A percentile compares a stretch with the other conserved stretches of the same genome.
Conservation (phyloP, 2,329 filamentous ascomycete species). For the Alternaria sp. region DNA sequence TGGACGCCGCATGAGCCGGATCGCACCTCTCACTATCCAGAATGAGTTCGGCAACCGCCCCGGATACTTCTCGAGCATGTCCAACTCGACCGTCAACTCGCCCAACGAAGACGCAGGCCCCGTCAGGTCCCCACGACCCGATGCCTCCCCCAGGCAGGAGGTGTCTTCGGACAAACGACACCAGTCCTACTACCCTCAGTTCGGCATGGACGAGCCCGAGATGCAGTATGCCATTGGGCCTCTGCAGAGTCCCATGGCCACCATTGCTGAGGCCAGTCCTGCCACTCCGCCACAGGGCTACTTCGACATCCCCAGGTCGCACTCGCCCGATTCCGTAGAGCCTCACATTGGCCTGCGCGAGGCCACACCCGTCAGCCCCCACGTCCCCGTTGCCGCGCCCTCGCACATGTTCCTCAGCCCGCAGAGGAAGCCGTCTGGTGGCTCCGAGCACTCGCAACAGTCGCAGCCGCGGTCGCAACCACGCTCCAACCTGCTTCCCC, state of each 20-base stretch:
- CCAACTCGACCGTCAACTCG: slow-evolving; percentile 62
- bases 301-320: slow-evolving; percentile 57
- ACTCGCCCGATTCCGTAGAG: slow-evolving; percentile 57
- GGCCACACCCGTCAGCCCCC: slow-evolving; percentile 53
- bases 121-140: slow-evolving; percentile 35
- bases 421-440: slow-evolving; percentile 53
- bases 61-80: slow-evolving; percentile 81
- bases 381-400: slow-evolving; percentile 40
- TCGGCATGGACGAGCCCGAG: slow-evolving; percentile 45
- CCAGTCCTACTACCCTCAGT: slow-evolving; percentile 49
- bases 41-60: slow-evolving; percentile 82
- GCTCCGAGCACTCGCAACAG: slow-evolving; percentile 35
- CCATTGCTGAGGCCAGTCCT: slow-evolving; percentile 47
- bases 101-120: slow-evolving; percentile 59
- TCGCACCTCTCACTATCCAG: slow-evolving; percentile 83
- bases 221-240: slow-evolving; percentile 34
- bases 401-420: slow-evolving; percentile 47
- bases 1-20: slow-evolving; percentile 82
- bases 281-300: slow-evolving; percentile 48
- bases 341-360: slow-evolving; percentile 53
- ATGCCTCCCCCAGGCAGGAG: slow-evolving; percentile 41
- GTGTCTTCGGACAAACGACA: slow-evolving; percentile 39
- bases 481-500: slow-evolving; percentile 49
- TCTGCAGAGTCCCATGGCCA: slow-evolving; percentile 44
- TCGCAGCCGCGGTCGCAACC: slow-evolving; percentile 32